Percentiles rank a stretch among this genome's conserved stretches.
phyloP scores from a whole-genome alignment of 805 yeast species.

The Candida vaughaniae region DNA sequence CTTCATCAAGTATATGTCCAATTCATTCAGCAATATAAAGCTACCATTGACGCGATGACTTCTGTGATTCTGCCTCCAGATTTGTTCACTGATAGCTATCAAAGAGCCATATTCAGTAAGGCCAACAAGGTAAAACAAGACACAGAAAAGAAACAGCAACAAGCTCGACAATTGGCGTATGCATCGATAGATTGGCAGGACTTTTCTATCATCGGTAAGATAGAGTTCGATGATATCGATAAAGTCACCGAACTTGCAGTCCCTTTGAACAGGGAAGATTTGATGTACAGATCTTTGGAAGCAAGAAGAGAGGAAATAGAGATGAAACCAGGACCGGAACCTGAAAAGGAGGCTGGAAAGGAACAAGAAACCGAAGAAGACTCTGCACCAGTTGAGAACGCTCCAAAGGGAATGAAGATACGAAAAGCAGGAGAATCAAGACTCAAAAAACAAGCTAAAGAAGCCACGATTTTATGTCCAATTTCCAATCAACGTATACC shows the following conservation, averaged over 20 bases:
- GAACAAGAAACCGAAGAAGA: neutral
- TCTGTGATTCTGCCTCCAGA: slow-evolving; percentile 19
- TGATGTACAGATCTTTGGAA: slow-evolving; percentile 61
- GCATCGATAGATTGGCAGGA: slow-evolving; percentile 89
- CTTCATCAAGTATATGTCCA: slow-evolving; percentile 49
- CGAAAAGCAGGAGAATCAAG: slow-evolving; percentile 73
- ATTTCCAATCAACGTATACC: slow-evolving; percentile 69
- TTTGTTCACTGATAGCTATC: slow-evolving; percentile 47
- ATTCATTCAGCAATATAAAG: slow-evolving; percentile 56
- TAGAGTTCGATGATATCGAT: slow-evolving; percentile 64
- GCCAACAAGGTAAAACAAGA: slow-evolving; percentile 28
- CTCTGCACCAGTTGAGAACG: slow-evolving; percentile 1
- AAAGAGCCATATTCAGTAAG: slow-evolving; percentile 56
- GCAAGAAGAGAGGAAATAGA: slow-evolving; percentile 40
- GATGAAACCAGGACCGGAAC: slow-evolving; percentile 5
- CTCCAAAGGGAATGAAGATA: slow-evolving; percentile 58
- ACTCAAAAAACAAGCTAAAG: slow-evolving; percentile 27
- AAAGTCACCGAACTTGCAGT: slow-evolving; percentile 51
- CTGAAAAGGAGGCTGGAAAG: slow-evolving; percentile 1
- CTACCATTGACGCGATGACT: slow-evolving; percentile 18
- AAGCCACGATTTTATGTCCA: slow-evolving; percentile 65
- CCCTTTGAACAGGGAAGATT: slow-evolving; percentile 58
- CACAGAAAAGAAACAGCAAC: slow-evolving; percentile 30
- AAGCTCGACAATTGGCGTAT: slow-evolving; percentile 49
- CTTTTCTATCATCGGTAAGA: slow-evolving; percentile 67